A percentile compares a stretch with the other conserved stretches of the same genome.
Evolutionary conservation across 129 eudicot species (phyloP).

Genomic region (Flaveria sonorensis): DNA sequence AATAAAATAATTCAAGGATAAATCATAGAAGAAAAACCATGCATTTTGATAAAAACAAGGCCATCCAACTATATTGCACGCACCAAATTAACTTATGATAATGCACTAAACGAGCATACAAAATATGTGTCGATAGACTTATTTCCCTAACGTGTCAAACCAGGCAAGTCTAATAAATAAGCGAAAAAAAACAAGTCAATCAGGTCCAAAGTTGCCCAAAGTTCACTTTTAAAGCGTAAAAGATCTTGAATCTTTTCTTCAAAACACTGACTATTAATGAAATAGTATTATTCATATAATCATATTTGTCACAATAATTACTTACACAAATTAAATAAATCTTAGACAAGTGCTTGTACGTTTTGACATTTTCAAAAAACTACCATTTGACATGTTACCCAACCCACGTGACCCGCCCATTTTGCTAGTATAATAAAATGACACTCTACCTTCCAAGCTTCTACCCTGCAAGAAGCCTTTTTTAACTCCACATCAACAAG

Average conservation of each 20-base stretch:
- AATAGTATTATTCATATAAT: neutral
- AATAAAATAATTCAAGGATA: neutral
- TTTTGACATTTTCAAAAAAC: neutral
- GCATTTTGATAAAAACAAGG: neutral
- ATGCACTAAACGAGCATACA: neutral
- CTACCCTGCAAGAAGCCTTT: slow-evolving; percentile 85
- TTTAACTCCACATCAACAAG: slow-evolving; percentile 71
- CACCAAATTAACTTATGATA: slow-evolving; percentile 1
- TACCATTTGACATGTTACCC: neutral
- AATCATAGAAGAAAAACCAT: neutral
- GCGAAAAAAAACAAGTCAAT: neutral
- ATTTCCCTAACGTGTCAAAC: neutral
- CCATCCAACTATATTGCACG: neutral
- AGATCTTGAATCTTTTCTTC: neutral
- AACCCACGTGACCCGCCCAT: neutral
- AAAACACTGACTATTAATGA: neutral
- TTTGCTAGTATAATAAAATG: slow-evolving; percentile 7
- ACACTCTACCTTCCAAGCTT: slow-evolving; percentile 73
- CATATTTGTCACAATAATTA: neutral
- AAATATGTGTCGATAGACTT: neutral
- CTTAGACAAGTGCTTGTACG: neutral
- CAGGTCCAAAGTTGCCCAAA: neutral
- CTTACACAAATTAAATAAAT: neutral
- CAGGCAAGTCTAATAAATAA: neutral
- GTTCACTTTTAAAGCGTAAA: neutral